Base-by-base conservation (phyloP, 805 yeast genomes). In the Naumovozyma dairenensis region DNA sequence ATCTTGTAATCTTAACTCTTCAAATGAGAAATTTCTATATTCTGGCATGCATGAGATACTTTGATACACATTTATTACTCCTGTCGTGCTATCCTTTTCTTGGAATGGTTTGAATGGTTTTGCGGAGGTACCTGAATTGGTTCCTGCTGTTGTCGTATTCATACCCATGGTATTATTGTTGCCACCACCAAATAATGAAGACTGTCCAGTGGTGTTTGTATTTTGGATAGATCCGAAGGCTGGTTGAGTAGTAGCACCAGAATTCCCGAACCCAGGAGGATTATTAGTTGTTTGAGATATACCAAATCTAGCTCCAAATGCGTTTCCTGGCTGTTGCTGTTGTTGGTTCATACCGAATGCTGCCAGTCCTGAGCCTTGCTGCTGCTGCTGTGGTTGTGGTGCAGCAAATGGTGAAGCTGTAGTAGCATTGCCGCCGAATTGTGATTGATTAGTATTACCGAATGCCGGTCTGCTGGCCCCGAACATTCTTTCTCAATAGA, bases 21-120 rank as follows among this genome's bases (percentile, higher is more conserved):
- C 96, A 50, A 77, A 72, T 0, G 95, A 82, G 48, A 59, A 82
- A 46, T 77, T 76, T 46, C 70, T 71, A 54, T 89, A 92, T 57
- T 85, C 94, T 4, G 94, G 94, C 96, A 92, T 87, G 29, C 83
- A 72, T 8, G 82, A 65, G 40, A 92, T 80, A 46, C 75, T 75
- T 57, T 89, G 84, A 60, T 66, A 87, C 32, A 67, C 60, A 35
- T 74, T 77, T 15, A 66, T 63, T 5, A 72, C 70, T 21, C 74
- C 71, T 9, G 76, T 64, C 4, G 66, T 55, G 22, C 60, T 53
- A 50, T 87, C 96, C 48, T 80, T 81, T 55, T 89, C 96, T 22
- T 68, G 65, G 43, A 59, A 67, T 6, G 86, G 70, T 33, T 74
- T 66, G 53, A 77, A 87, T 1, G 94, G 89, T 45, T 69, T 74